Conservation (phyloP, 2,329 filamentous ascomycete genomes). For the Fonsecaea erecta region DNA sequence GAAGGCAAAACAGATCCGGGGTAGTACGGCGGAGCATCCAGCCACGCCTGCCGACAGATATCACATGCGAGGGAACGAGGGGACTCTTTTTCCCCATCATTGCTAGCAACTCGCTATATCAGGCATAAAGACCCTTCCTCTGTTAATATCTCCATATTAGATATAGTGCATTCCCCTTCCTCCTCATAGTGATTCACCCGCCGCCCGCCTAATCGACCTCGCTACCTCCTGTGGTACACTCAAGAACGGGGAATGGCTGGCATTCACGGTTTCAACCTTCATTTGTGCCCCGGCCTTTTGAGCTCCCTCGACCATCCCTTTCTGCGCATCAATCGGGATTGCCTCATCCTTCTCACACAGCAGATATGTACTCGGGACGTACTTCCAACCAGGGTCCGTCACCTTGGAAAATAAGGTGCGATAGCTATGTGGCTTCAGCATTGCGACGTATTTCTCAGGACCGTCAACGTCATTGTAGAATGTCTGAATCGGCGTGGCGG, state of each 20-base stretch:
- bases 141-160: too few relatives aligned
- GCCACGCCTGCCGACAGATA: not conserved
- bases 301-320: slow-evolving; percentile 44
- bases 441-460: slow-evolving; percentile 32
- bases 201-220: slow-evolving; percentile 39
- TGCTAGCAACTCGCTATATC: too few relatives aligned
- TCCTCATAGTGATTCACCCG: slow-evolving; percentile 21
- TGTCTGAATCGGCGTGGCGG: slow-evolving; percentile 29
- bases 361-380: slow-evolving; percentile 49
- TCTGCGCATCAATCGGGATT: slow-evolving; percentile 44
- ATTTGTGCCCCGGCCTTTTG: slow-evolving; percentile 38
- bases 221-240: slow-evolving; percentile 45
- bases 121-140: too few relatives aligned
- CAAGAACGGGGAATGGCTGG: slow-evolving; percentile 50
- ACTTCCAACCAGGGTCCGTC: slow-evolving; percentile 46
- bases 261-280: slow-evolving; percentile 42
- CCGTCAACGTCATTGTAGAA: slow-evolving; percentile 46
- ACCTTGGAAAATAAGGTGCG: slow-evolving; percentile 39
- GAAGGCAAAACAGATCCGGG: not conserved
- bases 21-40: not conserved
- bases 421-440: slow-evolving; percentile 41
- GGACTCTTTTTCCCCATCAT: too few relatives aligned
- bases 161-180: slow-evolving; percentile 16
- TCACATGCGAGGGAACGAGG: too few relatives aligned
- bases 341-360: slow-evolving; percentile 48